Conservation (phyloP, 2,329 filamentous ascomycete species). For the Aaosphaeria pasadenensis region DNA sequence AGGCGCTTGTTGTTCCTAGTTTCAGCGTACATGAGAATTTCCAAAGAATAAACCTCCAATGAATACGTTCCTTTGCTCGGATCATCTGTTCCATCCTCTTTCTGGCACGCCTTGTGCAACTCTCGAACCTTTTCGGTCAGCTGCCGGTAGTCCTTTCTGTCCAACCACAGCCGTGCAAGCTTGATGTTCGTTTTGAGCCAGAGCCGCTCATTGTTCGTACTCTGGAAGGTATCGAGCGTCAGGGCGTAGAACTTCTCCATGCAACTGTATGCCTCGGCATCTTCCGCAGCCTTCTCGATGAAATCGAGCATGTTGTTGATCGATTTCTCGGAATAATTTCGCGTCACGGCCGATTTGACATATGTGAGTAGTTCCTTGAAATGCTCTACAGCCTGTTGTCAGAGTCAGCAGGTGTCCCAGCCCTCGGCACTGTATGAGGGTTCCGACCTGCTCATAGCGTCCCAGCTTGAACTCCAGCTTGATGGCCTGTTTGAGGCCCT, state of each 20-base stretch:
- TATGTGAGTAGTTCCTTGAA: slow-evolving; percentile 95
- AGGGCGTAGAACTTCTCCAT: slow-evolving; percentile 96
- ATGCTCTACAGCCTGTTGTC: slow-evolving; percentile 74
- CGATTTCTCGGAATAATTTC: slow-evolving; percentile 98
- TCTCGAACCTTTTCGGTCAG: slow-evolving; percentile 82
- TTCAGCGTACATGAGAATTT: slow-evolving; percentile 98
- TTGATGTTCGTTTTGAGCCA: slow-evolving; percentile 99
- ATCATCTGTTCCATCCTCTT: slow-evolving; percentile 82
- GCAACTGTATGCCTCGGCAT: slow-evolving; percentile 68
- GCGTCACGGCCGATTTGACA: slow-evolving; percentile 92
- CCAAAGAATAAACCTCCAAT: slow-evolving; percentile 90
- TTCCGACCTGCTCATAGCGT: slow-evolving; percentile 72
- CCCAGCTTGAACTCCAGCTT: slow-evolving; percentile 94
- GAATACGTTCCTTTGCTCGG: slow-evolving; percentile 95
- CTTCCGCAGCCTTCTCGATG: slow-evolving; percentile 83
- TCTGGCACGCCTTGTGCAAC: slow-evolving; percentile 84
- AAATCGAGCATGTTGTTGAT: slow-evolving; percentile 99
- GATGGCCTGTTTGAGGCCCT: slow-evolving; percentile 95
- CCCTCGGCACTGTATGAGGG: too few relatives aligned
- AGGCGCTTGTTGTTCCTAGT: slow-evolving; percentile 97
- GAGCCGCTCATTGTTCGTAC: slow-evolving; percentile 92
- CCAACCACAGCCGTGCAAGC: slow-evolving; percentile 84
- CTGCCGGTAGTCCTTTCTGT: slow-evolving; percentile 81
- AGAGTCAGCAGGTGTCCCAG: slow-evolving; percentile 14
- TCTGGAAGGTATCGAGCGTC: slow-evolving; percentile 92